Conservation (phyloP, 805 yeast genomes). For the Saccharomycopsis olivae region DNA sequence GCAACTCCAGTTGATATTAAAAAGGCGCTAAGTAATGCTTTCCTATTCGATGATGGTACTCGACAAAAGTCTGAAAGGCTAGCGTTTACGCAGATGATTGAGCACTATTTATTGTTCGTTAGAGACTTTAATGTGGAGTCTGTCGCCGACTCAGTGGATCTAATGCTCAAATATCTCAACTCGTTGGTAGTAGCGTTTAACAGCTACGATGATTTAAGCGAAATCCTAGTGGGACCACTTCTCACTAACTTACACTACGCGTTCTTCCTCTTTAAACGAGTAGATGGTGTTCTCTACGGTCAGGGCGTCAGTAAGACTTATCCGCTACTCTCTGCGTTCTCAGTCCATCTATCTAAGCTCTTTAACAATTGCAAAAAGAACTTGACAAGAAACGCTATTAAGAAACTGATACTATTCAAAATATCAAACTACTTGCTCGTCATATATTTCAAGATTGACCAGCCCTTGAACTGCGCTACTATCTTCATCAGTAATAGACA, state of each 20-base stretch:
- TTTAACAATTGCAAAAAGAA: slow-evolving; percentile 17
- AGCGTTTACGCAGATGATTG: slow-evolving; percentile 5
- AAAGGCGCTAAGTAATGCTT: background rate
- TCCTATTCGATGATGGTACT: slow-evolving; percentile 1
- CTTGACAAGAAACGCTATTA: slow-evolving; percentile 5
- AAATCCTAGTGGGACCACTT: slow-evolving; percentile 1
- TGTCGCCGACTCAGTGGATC: slow-evolving; percentile 13
- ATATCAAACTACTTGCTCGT: slow-evolving; percentile 9
- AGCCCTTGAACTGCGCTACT: slow-evolving; percentile 15
- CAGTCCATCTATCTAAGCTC: slow-evolving; percentile 11
- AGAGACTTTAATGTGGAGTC: slow-evolving; percentile 10
- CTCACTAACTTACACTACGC: slow-evolving; percentile 7
- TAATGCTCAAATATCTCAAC: slow-evolving; percentile 12
- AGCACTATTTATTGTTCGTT: slow-evolving; percentile 6
- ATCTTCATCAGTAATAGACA: slow-evolving; percentile 13
- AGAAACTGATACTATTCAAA: slow-evolving; percentile 9
- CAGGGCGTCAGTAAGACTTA: slow-evolving; percentile 4
- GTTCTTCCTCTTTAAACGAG: slow-evolving; percentile 1
- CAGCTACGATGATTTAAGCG: slow-evolving; percentile 12
- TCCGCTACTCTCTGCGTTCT: slow-evolving; percentile 9
- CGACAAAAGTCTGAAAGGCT: slow-evolving; percentile 1
- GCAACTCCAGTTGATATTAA: background rate
- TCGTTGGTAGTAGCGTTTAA: slow-evolving; percentile 14
- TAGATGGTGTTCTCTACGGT: slow-evolving; percentile 4
- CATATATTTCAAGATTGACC: slow-evolving; percentile 16